Evolutionary conservation across 2,329 filamentous ascomycete species (phyloP), one percentile per base, ranked within the genome.

Genomic region (Fusarium drepaniforme): DNA sequence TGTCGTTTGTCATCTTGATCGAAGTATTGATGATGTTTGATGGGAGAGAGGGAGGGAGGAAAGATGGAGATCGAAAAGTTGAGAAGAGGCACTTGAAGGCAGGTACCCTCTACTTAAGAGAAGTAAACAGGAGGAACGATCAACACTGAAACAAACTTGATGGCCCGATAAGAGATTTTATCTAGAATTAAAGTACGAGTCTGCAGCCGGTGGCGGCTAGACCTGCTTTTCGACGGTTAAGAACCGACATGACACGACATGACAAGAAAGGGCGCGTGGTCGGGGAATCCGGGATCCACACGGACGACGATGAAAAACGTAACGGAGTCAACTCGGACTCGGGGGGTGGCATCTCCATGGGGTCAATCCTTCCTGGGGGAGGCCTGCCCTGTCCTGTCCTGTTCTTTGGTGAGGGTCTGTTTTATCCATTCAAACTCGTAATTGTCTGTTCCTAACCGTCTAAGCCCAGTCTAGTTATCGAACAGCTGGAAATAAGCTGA

Each of bases 201-300:
- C 25, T 35, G 11, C 56, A 30, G 23, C 21, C 35, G 23, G 23
- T 38, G 35, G 28, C 71, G 72, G 72, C 49, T 74, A 72, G 72
- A 75, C 64, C 56, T 72, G 72, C 72, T 72, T 74, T 74, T 40
- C 46, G 6, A 72, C 72, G 72, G 72, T 44, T 68, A 66, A 35
- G 30, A 44, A 28, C 16, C 23, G 21, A 11, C 21, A 25, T 21
- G 44, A 49, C 23, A 49, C 15, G 40, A 44, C 40, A 44, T 42
- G 38, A 42, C 38, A 42, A 12, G 18, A 60, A 42, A 74, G 64
- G 60, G 66, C 56, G 60, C 65, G 60, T 57, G 28, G 28, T 74
- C 72, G 72, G 72, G 68, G 68, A 58, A 72, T n/a, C 72, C 68
- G 72, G 60, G 64, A 28, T 64, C 72, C 72, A 75, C 72, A 58